These are phyloP conservation scores for Suaeda aralocaspica DNA, from an alignment of 148 eudicot genomes.

Conservation along the genomic window DNA sequence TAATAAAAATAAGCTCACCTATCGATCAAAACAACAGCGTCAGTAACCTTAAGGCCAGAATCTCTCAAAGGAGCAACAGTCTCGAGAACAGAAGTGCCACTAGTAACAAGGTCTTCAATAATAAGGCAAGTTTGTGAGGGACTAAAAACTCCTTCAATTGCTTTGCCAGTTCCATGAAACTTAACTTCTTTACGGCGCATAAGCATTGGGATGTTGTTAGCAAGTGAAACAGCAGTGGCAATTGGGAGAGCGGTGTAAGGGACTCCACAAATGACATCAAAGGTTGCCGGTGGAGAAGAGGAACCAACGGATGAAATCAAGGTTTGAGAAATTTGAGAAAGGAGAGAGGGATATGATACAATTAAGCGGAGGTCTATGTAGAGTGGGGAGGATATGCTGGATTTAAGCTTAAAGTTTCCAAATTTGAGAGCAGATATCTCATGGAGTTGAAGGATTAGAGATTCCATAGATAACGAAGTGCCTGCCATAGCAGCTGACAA, in stretches of 20 bases:
- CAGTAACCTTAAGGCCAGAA: slow-evolving; percentile 62
- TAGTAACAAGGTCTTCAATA: slow-evolving; percentile 81
- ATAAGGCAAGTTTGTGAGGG: slow-evolving; percentile 45
- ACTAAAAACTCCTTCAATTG: slow-evolving; percentile 63
- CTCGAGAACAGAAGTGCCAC: slow-evolving; percentile 87
- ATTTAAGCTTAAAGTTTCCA: slow-evolving; percentile 75
- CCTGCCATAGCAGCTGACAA: too few relatives aligned
- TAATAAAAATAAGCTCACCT: too few relatives aligned
- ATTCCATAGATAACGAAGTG: slow-evolving; percentile 65
- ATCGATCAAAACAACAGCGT: slow-evolving; percentile 79
- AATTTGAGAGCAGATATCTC: slow-evolving; percentile 85
- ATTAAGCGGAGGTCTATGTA: slow-evolving; percentile 94
- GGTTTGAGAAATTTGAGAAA: slow-evolving; percentile 60
- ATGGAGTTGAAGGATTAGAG: slow-evolving; percentile 70
- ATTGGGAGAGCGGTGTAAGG: slow-evolving; percentile 93
- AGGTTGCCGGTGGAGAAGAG: slow-evolving; percentile 33
- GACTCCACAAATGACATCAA: slow-evolving; percentile 75
- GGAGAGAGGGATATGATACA: slow-evolving; percentile 75
- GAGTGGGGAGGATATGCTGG: slow-evolving; percentile 77
- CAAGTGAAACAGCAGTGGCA: slow-evolving; percentile 67
- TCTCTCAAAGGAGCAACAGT: slow-evolving; percentile 68
- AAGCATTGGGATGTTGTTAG: slow-evolving; percentile 56
- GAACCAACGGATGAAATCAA: slow-evolving; percentile 39
- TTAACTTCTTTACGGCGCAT: slow-evolving; percentile 92
- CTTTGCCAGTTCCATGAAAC: slow-evolving; percentile 66